These are phyloP conservation scores for Picea abies DNA, from an alignment of 83 land plant genomes.

Conservation along the genomic window DNA sequence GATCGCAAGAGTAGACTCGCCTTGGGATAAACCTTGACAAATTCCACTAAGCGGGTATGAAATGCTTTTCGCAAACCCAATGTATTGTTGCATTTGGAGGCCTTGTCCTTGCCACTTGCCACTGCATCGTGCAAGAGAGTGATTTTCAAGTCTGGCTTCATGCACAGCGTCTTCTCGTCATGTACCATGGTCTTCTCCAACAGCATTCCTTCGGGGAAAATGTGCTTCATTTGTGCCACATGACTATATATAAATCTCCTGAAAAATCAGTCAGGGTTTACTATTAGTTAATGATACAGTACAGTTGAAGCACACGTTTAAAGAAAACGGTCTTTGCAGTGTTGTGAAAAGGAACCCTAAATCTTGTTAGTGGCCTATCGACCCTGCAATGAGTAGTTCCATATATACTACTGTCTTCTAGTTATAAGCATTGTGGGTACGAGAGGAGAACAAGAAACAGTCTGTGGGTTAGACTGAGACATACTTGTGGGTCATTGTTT, in stretches of 20 bases:
- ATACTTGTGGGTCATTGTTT: slow-evolving; percentile 56
- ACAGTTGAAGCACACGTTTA: background rate
- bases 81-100: slow-evolving; percentile 21
- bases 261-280: slow-evolving; percentile 8
- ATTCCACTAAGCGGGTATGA: slow-evolving; percentile 30
- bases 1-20: slow-evolving; percentile 11
- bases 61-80: slow-evolving; percentile 40
- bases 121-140: slow-evolving; percentile 9
- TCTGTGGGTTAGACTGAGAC: background rate
- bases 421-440: background rate
- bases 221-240: slow-evolving; percentile 62
- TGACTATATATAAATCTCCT: slow-evolving; percentile 52
- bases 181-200: slow-evolving; percentile 50
- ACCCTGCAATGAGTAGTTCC: background rate
- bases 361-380: background rate
- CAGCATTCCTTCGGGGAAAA: slow-evolving; percentile 59
- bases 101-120: background rate
- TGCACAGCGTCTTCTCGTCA: slow-evolving; percentile 44
- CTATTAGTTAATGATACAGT: background rate
- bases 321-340: background rate
- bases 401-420: background rate
- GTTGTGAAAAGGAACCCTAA: background rate
- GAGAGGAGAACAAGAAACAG: background rate
- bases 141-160: slow-evolving; percentile 59
- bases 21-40: slow-evolving; percentile 40